These are phyloP conservation scores for Neocatenulostroma microsporum DNA, from an alignment of 2,329 filamentous ascomycete species.

Conservation along the genomic window DNA sequence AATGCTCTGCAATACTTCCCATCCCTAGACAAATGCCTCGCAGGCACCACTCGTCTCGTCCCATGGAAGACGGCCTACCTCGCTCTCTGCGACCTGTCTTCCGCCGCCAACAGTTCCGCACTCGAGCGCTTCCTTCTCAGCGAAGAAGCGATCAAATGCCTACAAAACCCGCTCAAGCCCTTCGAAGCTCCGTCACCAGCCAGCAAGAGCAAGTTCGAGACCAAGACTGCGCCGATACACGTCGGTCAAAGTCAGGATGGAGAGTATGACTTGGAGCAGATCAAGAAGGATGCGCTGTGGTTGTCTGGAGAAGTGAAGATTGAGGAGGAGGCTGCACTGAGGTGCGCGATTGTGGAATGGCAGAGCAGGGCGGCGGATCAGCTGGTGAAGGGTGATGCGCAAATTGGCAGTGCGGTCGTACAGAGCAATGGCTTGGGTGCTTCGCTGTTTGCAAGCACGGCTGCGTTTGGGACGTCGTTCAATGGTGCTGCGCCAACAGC, in stretches of 20 bases:
- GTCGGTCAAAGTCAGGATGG: conserved; percentile 61
- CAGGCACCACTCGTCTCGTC: conserved; percentile 71
- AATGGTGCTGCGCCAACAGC: conserved; percentile 7
- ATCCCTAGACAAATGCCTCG: conserved; percentile 75
- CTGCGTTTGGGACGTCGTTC: conserved; percentile 12
- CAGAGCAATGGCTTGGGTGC: neutral
- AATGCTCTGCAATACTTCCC: too few species aligned
- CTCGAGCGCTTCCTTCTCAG: conserved; percentile 65
- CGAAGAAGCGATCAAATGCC: conserved; percentile 57
- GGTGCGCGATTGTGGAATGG: conserved; percentile 74
- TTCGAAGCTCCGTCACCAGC: conserved; percentile 52
- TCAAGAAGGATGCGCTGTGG: conserved; percentile 83
- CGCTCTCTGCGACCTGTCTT: conserved; percentile 46
- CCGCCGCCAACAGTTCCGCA: conserved; percentile 41
- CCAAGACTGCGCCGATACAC: conserved; percentile 80
- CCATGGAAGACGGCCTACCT: conserved; percentile 52
- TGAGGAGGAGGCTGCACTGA: conserved; percentile 73
- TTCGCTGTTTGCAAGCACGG: conserved; percentile 10
- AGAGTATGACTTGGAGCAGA: conserved; percentile 63
- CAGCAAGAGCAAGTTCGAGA: conserved; percentile 55
- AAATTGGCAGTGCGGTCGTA: too few species aligned
- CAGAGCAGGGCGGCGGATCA: too few species aligned
- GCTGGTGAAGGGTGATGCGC: too few species aligned
- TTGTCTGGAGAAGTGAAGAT: conserved; percentile 69
- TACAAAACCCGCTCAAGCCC: conserved; percentile 60